phyloP scores from a whole-genome alignment of 139 green algal species.

The Trebouxia sp. region DNA sequence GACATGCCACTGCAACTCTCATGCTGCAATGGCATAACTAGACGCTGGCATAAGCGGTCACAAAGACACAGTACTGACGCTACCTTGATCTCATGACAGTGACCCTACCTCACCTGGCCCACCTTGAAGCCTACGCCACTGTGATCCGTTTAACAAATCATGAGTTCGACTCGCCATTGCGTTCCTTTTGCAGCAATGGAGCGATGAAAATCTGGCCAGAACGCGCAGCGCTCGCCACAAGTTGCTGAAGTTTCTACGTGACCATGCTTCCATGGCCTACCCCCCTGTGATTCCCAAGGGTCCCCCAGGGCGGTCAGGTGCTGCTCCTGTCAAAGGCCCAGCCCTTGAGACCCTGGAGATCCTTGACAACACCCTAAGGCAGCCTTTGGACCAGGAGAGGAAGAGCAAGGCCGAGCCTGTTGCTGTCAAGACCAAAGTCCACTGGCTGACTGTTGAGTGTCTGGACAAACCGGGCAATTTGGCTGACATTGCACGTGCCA shows the following conservation, averaged over 20 bases:
- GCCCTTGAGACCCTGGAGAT: background rate
- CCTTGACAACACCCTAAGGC: background rate
- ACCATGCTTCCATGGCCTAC: slow-evolving; percentile 43
- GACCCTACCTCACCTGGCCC: background rate
- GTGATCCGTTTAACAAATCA: no score
- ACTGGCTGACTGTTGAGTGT: slow-evolving; percentile 50
- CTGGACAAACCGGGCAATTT: slow-evolving; percentile 58
- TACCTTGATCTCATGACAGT: background rate
- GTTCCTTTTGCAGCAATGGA: slow-evolving; percentile 27
- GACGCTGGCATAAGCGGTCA: background rate
- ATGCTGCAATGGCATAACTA: no score
- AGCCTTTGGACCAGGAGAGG: slow-evolving; percentile 18
- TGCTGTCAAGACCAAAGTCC: background rate
- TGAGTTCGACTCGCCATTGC: no score
- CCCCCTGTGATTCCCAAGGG: background rate
- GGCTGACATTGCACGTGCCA: slow-evolving; percentile 53
- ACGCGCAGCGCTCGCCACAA: slow-evolving; percentile 69
- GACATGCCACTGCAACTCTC: no score
- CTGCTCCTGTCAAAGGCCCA: background rate
- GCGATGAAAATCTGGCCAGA: slow-evolving; percentile 2
- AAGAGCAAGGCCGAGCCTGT: background rate
- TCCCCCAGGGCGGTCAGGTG: no score
- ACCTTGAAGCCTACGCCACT: background rate
- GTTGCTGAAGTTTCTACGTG: slow-evolving; percentile 67
- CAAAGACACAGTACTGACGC: background rate